phyloP scores from a whole-genome alignment of 176 grass and related monocot genomes.

The Raddia distichophylla region DNA sequence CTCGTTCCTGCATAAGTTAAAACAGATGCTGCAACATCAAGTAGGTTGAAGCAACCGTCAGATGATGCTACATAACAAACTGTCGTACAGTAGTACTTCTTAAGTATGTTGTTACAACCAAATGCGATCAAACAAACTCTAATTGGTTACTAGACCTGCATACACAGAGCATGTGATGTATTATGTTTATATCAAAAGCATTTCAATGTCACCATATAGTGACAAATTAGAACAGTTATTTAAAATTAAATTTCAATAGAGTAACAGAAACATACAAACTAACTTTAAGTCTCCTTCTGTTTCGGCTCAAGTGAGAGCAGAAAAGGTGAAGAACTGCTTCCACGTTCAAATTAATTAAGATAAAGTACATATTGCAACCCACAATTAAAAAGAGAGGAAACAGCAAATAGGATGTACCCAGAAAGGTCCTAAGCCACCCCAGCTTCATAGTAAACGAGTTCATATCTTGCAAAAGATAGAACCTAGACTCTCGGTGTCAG shows the following conservation, averaged over 20 bases:
- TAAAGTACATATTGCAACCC: background rate
- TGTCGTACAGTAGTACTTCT: background rate
- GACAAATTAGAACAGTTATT: background rate
- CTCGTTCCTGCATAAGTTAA: conserved; percentile 52
- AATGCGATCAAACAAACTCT: background rate
- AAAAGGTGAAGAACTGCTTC: background rate
- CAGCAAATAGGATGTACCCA: background rate
- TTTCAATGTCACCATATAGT: background rate
- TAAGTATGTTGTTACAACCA: background rate
- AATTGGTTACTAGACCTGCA: background rate
- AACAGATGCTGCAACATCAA: background rate
- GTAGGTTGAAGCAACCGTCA: background rate
- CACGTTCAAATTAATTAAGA: background rate
- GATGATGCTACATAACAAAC: background rate
- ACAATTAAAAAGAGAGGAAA: background rate
- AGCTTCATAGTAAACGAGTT: background rate
- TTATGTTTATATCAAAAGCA: background rate
- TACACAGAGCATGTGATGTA: background rate
- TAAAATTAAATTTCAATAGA: background rate
- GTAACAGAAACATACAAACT: background rate
- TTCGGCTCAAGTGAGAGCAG: background rate
- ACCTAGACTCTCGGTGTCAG: background rate
- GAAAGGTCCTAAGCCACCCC: background rate
- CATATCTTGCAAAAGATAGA: background rate
- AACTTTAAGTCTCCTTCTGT: background rate